phyloP scores from a whole-genome alignment of 2,329 filamentous ascomycete species.

The Aspergillus sojae region DNA sequence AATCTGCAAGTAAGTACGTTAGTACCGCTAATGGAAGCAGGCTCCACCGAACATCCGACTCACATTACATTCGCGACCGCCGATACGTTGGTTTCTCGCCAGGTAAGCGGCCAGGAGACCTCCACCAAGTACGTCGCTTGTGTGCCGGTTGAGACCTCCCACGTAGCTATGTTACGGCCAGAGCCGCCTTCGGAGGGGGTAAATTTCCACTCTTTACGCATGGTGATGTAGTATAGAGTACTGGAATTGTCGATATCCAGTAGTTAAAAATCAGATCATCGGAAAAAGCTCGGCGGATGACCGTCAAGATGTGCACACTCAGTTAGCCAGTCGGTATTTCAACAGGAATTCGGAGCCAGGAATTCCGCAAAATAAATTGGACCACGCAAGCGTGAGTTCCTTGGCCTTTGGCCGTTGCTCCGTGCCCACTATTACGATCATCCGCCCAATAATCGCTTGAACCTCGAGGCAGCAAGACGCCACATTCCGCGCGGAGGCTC shows the following conservation, averaged over 20 bases:
- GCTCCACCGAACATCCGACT: not conserved
- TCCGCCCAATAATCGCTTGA: not conserved
- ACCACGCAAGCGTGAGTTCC: not conserved
- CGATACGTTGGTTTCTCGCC: slow-evolving; percentile 15
- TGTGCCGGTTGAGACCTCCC: slow-evolving; percentile 12
- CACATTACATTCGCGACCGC: slow-evolving; percentile 23
- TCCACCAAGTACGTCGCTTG: slow-evolving; percentile 25
- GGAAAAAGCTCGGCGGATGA: not conserved
- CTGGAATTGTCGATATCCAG: not conserved
- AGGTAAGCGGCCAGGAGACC: slow-evolving; percentile 29
- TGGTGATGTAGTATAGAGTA: not conserved
- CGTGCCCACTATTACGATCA: not conserved
- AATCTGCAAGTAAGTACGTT: slow-evolving; percentile 19
- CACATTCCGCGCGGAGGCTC: slow-evolving; percentile 2
- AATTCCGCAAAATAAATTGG: not conserved
- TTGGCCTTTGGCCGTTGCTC: not conserved
- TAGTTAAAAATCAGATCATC: not conserved
- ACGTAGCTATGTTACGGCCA: slow-evolving; percentile 18
- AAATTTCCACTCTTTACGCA: slow-evolving; percentile 14
- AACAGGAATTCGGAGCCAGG: not conserved
- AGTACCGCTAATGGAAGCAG: not conserved
- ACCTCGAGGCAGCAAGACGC: not conserved
- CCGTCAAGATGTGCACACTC: not conserved
- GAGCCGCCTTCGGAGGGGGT: not conserved
- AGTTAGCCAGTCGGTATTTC: not conserved